Percentiles rank a stretch among this genome's conserved stretches.
These are phyloP conservation scores for Loxodes magnus DNA, from an alignment of 73 alveolate species.

Conservation along the genomic window DNA sequence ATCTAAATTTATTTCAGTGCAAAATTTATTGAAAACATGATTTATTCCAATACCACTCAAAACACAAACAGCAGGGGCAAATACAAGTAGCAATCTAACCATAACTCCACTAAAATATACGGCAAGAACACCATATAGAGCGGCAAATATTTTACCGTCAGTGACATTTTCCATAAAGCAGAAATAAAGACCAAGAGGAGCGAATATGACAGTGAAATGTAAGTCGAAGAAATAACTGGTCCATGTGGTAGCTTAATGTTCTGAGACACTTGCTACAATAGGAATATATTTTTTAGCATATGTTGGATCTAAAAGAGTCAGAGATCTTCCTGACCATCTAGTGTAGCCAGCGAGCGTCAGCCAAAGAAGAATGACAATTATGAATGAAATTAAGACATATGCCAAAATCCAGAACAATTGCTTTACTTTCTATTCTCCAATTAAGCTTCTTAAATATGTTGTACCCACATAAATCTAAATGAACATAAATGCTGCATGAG, in stretches of 20 bases:
- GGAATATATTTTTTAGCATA: slow-evolving; percentile 82
- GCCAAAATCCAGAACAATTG: no score
- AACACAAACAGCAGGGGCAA: slow-evolving; percentile 53
- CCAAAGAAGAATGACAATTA: no score
- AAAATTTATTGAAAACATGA: slow-evolving; percentile 27
- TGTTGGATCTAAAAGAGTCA: slow-evolving; percentile 76
- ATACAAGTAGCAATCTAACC: slow-evolving; percentile 52
- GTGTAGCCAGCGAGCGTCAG: slow-evolving; percentile 59
- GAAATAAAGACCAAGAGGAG: slow-evolving; percentile 75
- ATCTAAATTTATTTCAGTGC: no score
- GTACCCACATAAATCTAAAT: slow-evolving; percentile 33
- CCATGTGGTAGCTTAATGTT: slow-evolving; percentile 90
- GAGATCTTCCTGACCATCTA: slow-evolving; percentile 70
- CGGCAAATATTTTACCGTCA: slow-evolving; percentile 45
- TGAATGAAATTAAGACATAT: no score
- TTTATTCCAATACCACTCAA: slow-evolving; percentile 50
- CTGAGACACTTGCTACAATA: slow-evolving; percentile 82
- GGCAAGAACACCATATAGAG: slow-evolving; percentile 29
- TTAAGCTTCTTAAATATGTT: no score
- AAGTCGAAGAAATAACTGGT: slow-evolving; percentile 78
- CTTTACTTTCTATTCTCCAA: no score
- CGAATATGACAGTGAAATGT: slow-evolving; percentile 57
- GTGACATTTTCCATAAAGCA: slow-evolving; percentile 61
- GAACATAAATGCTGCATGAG: slow-evolving; percentile 70
- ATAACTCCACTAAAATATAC: slow-evolving; percentile 51